phyloP scores from a whole-genome alignment of 805 yeast genomes.

The Yamadazyma ubonensis region DNA sequence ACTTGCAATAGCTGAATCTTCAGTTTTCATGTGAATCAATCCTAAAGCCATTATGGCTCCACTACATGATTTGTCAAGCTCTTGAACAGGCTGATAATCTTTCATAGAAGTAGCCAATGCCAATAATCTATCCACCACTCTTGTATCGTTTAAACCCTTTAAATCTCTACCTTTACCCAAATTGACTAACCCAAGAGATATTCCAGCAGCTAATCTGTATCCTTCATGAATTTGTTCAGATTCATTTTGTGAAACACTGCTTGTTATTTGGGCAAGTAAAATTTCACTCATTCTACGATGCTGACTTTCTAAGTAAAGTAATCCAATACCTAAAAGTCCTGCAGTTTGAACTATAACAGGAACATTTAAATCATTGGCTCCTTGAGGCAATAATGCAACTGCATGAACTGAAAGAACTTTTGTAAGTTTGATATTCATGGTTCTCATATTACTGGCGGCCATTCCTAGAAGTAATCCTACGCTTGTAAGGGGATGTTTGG shows the following conservation, averaged over 20 bases:
- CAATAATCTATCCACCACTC: constrained; percentile 58
- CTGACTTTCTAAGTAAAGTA: constrained; percentile 72
- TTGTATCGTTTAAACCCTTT: constrained; percentile 59
- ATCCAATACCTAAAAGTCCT: constrained; percentile 86
- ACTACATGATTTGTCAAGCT: constrained; percentile 59
- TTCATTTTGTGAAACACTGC: constrained; percentile 54
- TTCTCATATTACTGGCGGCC: constrained; percentile 82
- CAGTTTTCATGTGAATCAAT: constrained; percentile 70
- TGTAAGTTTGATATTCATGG: constrained; percentile 83
- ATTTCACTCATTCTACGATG: constrained; percentile 86
- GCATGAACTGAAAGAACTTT: constrained; percentile 92
- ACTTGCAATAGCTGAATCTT: constrained; percentile 55
- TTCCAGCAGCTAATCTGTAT: constrained; percentile 83
- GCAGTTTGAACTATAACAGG: constrained; percentile 83
- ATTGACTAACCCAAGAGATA: constrained; percentile 81
- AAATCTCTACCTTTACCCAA: constrained; percentile 70
- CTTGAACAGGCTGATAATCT: constrained; percentile 60
- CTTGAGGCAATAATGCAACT: constrained; percentile 84
- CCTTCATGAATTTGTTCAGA: constrained; percentile 66
- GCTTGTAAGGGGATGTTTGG: constrained; percentile 80
- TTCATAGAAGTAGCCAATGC: constrained; percentile 57
- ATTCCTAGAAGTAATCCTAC: constrained; percentile 87
- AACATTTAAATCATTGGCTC: constrained; percentile 87
- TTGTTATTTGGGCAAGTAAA: constrained; percentile 64
- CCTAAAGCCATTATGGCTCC: constrained; percentile 79